Conservation (phyloP, 805 yeast genomes). For the Candida orba region DNA sequence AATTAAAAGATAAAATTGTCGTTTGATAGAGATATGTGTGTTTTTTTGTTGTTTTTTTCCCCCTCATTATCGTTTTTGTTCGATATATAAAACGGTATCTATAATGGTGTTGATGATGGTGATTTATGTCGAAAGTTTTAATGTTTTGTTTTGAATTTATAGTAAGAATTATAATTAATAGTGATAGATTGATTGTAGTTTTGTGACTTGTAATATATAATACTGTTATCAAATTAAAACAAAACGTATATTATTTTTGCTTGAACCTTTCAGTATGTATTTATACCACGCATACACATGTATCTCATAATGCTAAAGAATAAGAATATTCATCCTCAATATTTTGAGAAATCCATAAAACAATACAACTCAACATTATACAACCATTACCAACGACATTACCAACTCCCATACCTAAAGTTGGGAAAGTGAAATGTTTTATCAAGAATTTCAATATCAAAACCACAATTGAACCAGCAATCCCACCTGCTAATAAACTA, state of each 20-base stretch:
- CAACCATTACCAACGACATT: constrained; percentile 75
- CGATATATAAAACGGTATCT: no score
- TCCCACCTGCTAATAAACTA: constrained; percentile 86
- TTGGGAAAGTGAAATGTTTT: constrained; percentile 75
- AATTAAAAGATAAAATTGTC: constrained; percentile 17
- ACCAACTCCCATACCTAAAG: constrained; percentile 88
- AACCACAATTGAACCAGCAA: constrained; percentile 87
- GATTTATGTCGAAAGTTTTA: no score
- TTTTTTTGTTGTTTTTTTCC: no score
- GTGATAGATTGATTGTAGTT: no score
- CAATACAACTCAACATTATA: constrained; percentile 82
- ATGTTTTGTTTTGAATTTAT: no score
- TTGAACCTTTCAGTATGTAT: not conserved
- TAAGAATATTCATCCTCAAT: constrained; percentile 95
- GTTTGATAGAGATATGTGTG: not conserved
- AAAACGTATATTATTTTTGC: no score
- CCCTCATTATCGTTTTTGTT: no score
- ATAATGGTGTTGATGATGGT: no score
- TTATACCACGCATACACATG: no score
- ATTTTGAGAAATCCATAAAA: constrained; percentile 91
- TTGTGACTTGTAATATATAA: not conserved
- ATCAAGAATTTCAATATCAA: constrained; percentile 77
- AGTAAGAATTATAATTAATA: no score
- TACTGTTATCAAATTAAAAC: no score
- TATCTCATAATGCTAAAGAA: constrained; percentile 60